Base-by-base conservation (phyloP, 768 basidiomycete species). In the Lentinula guzmanii region DNA sequence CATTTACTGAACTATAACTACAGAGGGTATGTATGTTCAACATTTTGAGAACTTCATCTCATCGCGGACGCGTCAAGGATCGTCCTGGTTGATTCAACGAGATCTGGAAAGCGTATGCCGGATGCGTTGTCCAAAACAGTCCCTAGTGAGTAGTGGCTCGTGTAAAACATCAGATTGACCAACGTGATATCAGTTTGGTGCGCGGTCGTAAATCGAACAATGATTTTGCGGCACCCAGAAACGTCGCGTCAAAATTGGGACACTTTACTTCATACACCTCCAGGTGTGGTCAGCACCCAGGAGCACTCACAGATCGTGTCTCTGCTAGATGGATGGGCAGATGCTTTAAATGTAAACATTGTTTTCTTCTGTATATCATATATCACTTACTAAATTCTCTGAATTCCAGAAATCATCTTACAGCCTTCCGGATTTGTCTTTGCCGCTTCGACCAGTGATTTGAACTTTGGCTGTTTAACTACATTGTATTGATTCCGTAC, bases 71-170 rank as follows among this genome's bases (percentile, higher is more conserved):
- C 45, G 15, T n/a, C 1, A 54, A 95, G 94, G 0, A 72, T 95
- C 37, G 76, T 97, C 42, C 74, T 98, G 1, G 93, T 97, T 8
- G 96, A 98, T 69, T 97, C 95, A 0, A 97, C 96, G 0, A 79
- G 96, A 24, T 80, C 92, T 24, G 96, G 96, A 8, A 98, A 98
- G 75, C 86, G 93, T 13, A 87, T 96, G 52, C 96, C 96, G 1
- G 96, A 98, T 65, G 93, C 95, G 0, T 79, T 98, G 1, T 91
- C 91, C 1, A 98, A 96, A 69, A 96, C 95, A 0, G 80, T 98
- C 1, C 95, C 95, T 0, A 90, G 55, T 56, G 24, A 31, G 55
- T 18, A 52, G 15, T 5, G 10, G 21, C 15, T 51, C 16, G 24
- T 11, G 33, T 7, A 28, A 9, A 13, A n/a, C 9, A 5, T 28